These are phyloP conservation scores for Neocallimastix lanati DNA, from an alignment of 192 early-diverging fungal genomes.

Conservation along the genomic window DNA sequence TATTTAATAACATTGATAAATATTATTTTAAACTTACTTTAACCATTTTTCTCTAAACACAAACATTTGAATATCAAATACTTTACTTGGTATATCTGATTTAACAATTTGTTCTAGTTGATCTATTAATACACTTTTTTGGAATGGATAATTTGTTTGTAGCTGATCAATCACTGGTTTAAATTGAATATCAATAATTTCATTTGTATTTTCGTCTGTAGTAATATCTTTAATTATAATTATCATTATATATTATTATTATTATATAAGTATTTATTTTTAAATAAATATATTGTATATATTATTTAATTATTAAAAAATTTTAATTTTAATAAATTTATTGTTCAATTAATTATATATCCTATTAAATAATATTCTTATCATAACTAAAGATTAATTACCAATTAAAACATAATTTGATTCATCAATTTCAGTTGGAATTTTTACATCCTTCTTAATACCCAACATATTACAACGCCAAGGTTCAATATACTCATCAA, in stretches of 20 bases:
- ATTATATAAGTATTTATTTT: too few relatives aligned
- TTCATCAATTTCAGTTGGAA: not conserved
- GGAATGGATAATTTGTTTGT: not conserved
- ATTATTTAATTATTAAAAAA: too few relatives aligned
- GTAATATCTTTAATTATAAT: too few relatives aligned
- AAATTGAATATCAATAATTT: not conserved
- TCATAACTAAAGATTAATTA: too few relatives aligned
- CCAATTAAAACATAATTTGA: not conserved
- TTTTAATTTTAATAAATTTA: too few relatives aligned
- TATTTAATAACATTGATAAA: too few relatives aligned
- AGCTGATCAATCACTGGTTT: not conserved
- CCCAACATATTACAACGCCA: not conserved
- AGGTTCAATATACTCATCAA: not conserved
- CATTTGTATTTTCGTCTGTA: not conserved
- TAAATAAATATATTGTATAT: too few relatives aligned
- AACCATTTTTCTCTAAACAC: not conserved
- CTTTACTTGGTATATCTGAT: not conserved
- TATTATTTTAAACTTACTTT: too few relatives aligned
- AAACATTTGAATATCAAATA: not conserved
- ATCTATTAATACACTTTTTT: not conserved
- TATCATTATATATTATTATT: too few relatives aligned
- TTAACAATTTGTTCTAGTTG: not conserved
- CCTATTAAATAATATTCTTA: too few relatives aligned
- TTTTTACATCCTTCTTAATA: not conserved
- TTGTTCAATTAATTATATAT: too few relatives aligned